Base-by-base conservation (phyloP, 257 asterid species). In the Fraxinus excelsior region DNA sequence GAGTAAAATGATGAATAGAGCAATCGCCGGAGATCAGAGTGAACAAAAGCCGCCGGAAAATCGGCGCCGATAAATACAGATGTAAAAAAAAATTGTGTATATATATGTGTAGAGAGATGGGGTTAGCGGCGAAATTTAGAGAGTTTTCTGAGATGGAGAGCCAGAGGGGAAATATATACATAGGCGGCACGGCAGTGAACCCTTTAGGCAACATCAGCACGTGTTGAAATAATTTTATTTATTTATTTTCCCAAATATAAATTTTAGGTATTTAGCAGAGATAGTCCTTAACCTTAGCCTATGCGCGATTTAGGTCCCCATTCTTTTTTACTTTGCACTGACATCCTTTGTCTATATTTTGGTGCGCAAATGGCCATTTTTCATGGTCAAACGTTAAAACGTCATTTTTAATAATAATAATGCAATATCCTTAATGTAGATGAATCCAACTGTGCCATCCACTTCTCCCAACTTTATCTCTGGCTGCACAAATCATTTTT, bases 121-220 rank as follows among this genome's bases (percentile, higher is more conserved):
- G 76, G 79, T 70, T 79, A 81, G 73, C 83, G 74, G 82, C 88
- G 81, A 79, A 82, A 80, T 75, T 31, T 51, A 28, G 82, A 80
- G 76, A 70, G 79, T 44, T 62, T 53, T 71, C 72, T 5, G 66
- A 68, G 67, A 76, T 75, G 76, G 70, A 67, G 79, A 12, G 16
- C 49, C 49, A 42, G 49, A 74, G 77, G 81, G 77, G 79, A 78
- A 71, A 38, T 68, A 79, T 53, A 44, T 5, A 28, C 12, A 18
- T 1, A 38, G 35, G 35, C 68, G 68, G 34, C n/a, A 11, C 68
- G 68, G 35, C 35, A 26, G 34, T 62, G 68, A 62, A 60, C 67
- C 68, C 68, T 62, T 62, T 62, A 62, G 25, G 7, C 19, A 25
- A 31, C 35, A 62, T 62, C n/a, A 62, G 34, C 35, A 1, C 11